Evolutionary conservation across 306 rosid species (phyloP), one percentile per base, ranked within the genome.

Genomic region (Fragaria nilgerrensis): DNA sequence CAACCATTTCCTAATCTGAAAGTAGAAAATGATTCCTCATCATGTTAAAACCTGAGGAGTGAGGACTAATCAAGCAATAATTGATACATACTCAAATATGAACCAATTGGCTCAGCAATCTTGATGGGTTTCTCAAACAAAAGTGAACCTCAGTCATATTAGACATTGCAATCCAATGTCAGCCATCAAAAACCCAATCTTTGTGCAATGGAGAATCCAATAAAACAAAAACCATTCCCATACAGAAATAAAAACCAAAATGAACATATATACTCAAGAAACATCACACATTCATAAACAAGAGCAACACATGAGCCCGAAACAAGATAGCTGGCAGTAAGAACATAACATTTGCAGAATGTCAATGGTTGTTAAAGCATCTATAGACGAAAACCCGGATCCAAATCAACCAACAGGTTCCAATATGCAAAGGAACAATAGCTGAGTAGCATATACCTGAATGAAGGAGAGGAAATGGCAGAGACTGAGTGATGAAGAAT

Each of bases 121-220:
- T 70, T 32, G 34, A 37, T 41, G 68, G 50, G 44, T 32, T 77
- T 53, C 68, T 25, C 65, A 20, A 55, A 47, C 9, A 44, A 59
- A 61, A 61, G 13, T 11, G 48, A 74, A 2, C 7, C 4, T 23
- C 6, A 58, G 22, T 58, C 29, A 43, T 59, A 74, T 37, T 7
- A 50, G 52, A 75, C 65, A 71, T 69, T 20, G 16, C 74, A 75
- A 27, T 48, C 22, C 22, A 50, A 44, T 19, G 55, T 36, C 52
- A 75, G 59, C 67, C 70, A 32, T 47, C 47, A 59, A 44, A 44
- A 5, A 29, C 1, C 8, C 14, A 53, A 69, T 76, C 73, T 75
- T 52, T 23, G 59, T 48, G 17, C 69, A 72, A 52, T 19, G 59
- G 47, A 80, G 81, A 69, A 27, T 72, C 73, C 78, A 37, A 36